Evolutionary conservation across 2,329 filamentous ascomycete species (phyloP).

Genomic region (Fusarium succisae): DNA sequence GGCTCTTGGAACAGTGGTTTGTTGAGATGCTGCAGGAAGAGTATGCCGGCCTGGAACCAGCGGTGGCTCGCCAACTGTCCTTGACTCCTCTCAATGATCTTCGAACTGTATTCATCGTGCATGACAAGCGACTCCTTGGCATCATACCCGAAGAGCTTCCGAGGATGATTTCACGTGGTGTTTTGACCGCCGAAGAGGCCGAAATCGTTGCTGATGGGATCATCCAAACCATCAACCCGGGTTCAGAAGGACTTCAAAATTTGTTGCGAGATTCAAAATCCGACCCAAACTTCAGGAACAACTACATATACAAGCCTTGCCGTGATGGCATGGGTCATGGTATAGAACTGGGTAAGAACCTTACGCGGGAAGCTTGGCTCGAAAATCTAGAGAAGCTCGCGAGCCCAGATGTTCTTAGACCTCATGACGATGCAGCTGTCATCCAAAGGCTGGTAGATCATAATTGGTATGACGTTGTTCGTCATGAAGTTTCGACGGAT

Average conservation of each 20-base stretch:
- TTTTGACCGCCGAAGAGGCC: slow-evolving; percentile 17
- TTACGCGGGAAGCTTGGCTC: slow-evolving; percentile 16
- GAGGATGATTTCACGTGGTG: neutral
- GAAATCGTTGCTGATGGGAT: slow-evolving; percentile 1
- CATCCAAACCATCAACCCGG: slow-evolving; percentile 3
- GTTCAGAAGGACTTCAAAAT: neutral
- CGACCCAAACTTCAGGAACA: neutral
- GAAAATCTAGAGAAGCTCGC: neutral
- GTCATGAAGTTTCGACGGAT: slow-evolving; percentile 11
- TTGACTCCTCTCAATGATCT: slow-evolving; percentile 18
- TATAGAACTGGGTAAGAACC: slow-evolving; percentile 12
- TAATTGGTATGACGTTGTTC: slow-evolving; percentile 22
- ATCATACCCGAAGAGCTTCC: slow-evolving; percentile 27
- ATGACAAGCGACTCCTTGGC: slow-evolving; percentile 21
- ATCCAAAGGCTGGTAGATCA: slow-evolving; percentile 24
- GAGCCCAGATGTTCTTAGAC: neutral
- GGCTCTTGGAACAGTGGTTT: slow-evolving; percentile 8
- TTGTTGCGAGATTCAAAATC: neutral
- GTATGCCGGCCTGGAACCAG: slow-evolving; percentile 1
- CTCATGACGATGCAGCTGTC: slow-evolving; percentile 19
- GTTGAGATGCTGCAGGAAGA: slow-evolving; percentile 25
- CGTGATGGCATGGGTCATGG: slow-evolving; percentile 21
- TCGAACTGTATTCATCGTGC: slow-evolving; percentile 26
- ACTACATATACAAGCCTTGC: slow-evolving; percentile 23
- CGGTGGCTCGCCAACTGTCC: slow-evolving; percentile 10